phyloP scores from a whole-genome alignment of 2,329 filamentous ascomycete genomes.

The Elsinoe necatrix region DNA sequence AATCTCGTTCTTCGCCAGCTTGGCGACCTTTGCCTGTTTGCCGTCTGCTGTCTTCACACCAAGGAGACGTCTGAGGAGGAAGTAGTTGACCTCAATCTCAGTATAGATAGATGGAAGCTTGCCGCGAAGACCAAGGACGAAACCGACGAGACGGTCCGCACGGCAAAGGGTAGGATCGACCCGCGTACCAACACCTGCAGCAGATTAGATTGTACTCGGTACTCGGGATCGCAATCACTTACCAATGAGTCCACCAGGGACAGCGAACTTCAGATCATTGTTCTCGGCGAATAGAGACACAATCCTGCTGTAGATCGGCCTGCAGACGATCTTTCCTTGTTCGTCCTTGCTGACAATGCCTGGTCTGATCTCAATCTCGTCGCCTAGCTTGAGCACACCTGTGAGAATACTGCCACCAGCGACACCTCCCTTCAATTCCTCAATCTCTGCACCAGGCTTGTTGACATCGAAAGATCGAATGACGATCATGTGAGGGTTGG shows the following conservation, averaged over 20 bases:
- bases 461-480: conserved; percentile 99
- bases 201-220: conserved; percentile 16
- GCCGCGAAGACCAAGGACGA: conserved; percentile 91
- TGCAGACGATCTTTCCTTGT: conserved; percentile 88
- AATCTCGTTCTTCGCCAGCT: conserved; percentile 96
- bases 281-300: conserved; percentile 94
- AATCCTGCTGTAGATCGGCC: conserved; percentile 91
- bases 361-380: conserved; percentile 98
- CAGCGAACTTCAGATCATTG: conserved; percentile 97
- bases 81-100: conserved; percentile 99
- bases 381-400: conserved; percentile 91
- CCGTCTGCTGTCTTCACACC: conserved; percentile 97
- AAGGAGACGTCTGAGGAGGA: conserved; percentile 84
- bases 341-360: conserved; percentile 96
- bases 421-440: conserved; percentile 96
- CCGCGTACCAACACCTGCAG: conserved; percentile 74
- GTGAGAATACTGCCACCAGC: conserved; percentile 94
- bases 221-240: conserved; percentile 15
- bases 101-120: conserved; percentile 93
- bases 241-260: conserved; percentile 89
- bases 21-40: conserved; percentile 98
- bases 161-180: conserved; percentile 97
- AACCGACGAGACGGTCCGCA: conserved; percentile 96
- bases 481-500: conserved; percentile 95
- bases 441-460: conserved; percentile 98